Base-by-base conservation (phyloP, 257 asterid species). In the Solanum chaucha region DNA sequence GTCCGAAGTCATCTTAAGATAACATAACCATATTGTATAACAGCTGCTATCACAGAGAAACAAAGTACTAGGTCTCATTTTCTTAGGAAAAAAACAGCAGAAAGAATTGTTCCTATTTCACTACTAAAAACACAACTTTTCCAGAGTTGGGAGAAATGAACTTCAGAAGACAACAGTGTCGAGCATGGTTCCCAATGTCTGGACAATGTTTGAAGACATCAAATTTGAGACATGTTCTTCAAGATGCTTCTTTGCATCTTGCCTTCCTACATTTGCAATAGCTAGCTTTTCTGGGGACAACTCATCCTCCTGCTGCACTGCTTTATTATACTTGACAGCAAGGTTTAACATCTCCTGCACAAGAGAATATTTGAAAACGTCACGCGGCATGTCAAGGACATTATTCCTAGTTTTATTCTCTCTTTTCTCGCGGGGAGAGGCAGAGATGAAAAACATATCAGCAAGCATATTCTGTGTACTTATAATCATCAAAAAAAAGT, bases 281-380 rank as follows among this genome's bases (percentile, higher is more conserved):
- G 96, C 99, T 26, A 97, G 92, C 91, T 96, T 96, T 84, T 97
- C 99, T 5, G 98, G 99, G 8, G 98, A 86, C 91, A 97, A 88
- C 92, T 97, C 98, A 65, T 96, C 99, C 90, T 97, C 99, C 67
- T 97, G 99, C 89, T 95, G 98, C 65, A 96, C 99, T n/a, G 98
- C 99, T 90, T 96, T 97, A 36, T 97, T 97, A 67, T 97, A 97
- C 88, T 96, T 97, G 86, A 89, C 86, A 11, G 96, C 98, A 34
- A 97, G 88, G 82, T 89, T 93, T 77, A 97, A 92, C 99, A 96
- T 97, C 89, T 97, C 99, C 99, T 96, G 97, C 90, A 84, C n/a
- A 46, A 82, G 64, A 61, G 70, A 70, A 70, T 30, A 36, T 36
- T 41, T 87, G 86, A 88, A 80, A 34, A 80, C 17, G 67, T 78